A percentile compares a stretch with the other conserved stretches of the same genome.
phyloP scores from a whole-genome alignment of 129 eudicot genomes.

The Erigeron canadensis region DNA sequence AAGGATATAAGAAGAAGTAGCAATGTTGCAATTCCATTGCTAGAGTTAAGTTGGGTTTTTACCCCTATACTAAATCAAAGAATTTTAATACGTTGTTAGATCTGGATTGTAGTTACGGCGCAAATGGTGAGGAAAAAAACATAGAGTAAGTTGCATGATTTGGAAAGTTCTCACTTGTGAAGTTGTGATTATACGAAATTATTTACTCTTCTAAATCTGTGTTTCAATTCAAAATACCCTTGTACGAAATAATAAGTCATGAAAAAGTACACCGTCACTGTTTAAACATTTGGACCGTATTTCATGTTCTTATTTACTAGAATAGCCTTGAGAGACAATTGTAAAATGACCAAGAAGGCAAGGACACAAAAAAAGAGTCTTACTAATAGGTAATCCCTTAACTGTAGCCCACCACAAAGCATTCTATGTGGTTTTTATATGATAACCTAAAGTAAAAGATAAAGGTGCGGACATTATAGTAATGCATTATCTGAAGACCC shows the following conservation, averaged over 20 bases:
- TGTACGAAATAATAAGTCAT: neutral
- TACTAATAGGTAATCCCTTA: neutral
- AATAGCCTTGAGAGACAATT: neutral
- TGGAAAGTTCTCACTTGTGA: neutral
- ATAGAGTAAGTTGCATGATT: neutral
- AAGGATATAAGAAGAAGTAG: neutral
- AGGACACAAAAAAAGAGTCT: neutral
- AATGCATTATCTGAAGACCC: neutral
- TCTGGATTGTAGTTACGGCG: neutral
- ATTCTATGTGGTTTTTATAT: neutral
- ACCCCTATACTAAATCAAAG: neutral
- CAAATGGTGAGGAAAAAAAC: neutral
- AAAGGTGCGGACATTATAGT: neutral
- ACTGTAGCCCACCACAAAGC: neutral
- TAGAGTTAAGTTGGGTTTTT: neutral
- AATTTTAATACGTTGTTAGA: neutral
- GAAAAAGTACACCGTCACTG: neutral
- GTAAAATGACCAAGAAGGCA: conserved; percentile 8
- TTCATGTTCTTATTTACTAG: neutral
- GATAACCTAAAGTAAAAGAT: neutral
- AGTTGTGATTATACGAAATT: neutral
- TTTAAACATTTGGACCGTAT: neutral
- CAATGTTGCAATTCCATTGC: neutral
- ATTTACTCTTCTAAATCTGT: neutral
- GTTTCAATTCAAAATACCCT: neutral